Conservation (phyloP, 257 asterid species). For the Plectranthus barbatus region DNA sequence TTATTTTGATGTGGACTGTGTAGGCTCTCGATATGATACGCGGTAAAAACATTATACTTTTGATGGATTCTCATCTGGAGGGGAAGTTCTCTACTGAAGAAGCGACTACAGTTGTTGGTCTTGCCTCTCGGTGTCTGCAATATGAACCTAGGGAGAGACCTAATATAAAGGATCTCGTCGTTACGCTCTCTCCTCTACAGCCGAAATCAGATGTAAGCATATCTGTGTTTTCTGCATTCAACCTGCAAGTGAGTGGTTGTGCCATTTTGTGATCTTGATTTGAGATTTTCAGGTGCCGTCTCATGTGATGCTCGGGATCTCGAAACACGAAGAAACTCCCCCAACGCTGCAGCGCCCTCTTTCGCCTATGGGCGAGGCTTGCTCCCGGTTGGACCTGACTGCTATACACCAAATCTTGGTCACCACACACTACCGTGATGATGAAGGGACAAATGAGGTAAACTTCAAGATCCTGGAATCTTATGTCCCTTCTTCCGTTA, state of each 20-base stretch:
- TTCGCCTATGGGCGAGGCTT: conserved; percentile 56
- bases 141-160: conserved; percentile 88
- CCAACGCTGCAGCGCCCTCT: conserved; percentile 44
- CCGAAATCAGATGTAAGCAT: conserved; percentile 64
- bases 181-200: conserved; percentile 67
- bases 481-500: too few relatives aligned
- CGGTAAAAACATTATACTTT: conserved; percentile 63
- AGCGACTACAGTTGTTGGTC: conserved; percentile 76
- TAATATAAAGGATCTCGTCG: conserved; percentile 53
- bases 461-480: too few relatives aligned
- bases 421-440: conserved; percentile 35
- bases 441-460: conserved; percentile 52
- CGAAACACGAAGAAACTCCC: conserved; percentile 42
- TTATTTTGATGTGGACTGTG: neutral
- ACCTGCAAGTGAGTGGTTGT: too few relatives aligned
- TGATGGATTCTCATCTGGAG: conserved; percentile 94
- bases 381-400: conserved; percentile 72
- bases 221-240: neutral
- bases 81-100: conserved; percentile 80
- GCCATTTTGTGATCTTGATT: neutral
- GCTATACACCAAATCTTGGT: conserved; percentile 62
- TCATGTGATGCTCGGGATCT: conserved; percentile 42
- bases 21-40: conserved; percentile 96
- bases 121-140: conserved; percentile 80
- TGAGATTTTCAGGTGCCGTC: conserved; percentile 38